phyloP scores from a whole-genome alignment of 83 land plant species.

The Diphasiastrum complanatum region DNA sequence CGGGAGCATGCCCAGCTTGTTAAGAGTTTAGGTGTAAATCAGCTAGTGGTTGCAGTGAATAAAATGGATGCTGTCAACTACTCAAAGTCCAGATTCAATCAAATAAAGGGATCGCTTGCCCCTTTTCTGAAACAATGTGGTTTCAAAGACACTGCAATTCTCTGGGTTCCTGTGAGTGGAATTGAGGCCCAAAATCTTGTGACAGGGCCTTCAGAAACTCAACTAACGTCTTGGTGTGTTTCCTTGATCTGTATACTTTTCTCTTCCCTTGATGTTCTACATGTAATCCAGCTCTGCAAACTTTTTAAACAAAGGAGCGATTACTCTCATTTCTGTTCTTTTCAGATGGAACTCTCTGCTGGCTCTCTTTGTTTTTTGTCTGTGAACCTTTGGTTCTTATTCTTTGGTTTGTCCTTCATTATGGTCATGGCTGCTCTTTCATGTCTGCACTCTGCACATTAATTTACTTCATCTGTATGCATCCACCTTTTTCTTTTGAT shows the following conservation, averaged over 20 bases:
- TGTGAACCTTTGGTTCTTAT: too few species aligned
- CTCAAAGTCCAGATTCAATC: constrained; percentile 65
- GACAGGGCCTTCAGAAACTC: constrained; percentile 44
- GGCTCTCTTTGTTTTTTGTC: too few species aligned
- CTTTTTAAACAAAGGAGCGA: too few species aligned
- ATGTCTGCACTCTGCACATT: too few species aligned
- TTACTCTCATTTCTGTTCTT: too few species aligned
- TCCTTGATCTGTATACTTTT: not conserved
- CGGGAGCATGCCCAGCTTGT: constrained; percentile 87
- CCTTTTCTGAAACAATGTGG: constrained; percentile 69
- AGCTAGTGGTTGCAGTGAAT: constrained; percentile 78
- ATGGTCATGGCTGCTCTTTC: too few species aligned
- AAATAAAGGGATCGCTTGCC: constrained; percentile 51
- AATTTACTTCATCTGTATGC: too few species aligned
- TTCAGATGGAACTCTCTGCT: too few species aligned
- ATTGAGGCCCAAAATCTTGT: constrained; percentile 79
- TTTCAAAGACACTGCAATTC: constrained; percentile 59
- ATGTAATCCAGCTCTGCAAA: not conserved
- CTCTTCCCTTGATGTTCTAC: not conserved
- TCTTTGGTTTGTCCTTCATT: too few species aligned
- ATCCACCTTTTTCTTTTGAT: too few species aligned
- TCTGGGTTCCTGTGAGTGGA: constrained; percentile 85
- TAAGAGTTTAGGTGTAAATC: constrained; percentile 87
- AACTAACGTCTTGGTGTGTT: constrained; percentile 48
- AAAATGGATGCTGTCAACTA: constrained; percentile 79